Evolutionary conservation across 169 alveolate species (phyloP).

Genomic region (Cryptosporidium meleagridis): DNA sequence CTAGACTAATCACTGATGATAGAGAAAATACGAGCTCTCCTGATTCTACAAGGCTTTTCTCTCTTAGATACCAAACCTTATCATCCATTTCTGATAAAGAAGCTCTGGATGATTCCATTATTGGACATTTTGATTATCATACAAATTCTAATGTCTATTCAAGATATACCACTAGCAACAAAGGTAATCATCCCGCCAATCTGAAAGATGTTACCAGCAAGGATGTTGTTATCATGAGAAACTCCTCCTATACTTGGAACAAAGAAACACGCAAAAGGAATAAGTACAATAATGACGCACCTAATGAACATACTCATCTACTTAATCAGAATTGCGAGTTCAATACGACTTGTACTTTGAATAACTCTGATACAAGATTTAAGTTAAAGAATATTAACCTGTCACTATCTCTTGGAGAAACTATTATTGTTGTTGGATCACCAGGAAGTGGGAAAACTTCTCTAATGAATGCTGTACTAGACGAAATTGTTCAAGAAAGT

Average conservation of each 20-base stretch:
- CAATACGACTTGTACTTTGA: not conserved
- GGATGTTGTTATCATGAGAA: conserved; percentile 25
- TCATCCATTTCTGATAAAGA: not conserved
- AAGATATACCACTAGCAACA: not conserved
- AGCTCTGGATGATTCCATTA: not conserved
- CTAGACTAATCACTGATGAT: not conserved
- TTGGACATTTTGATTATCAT: not conserved
- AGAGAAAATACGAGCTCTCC: conserved; percentile 6
- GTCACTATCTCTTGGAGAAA: conserved; percentile 43
- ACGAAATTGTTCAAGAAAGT: conserved; percentile 71
- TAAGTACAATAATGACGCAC: not conserved
- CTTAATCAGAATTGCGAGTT: not conserved
- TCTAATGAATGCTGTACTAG: conserved; percentile 81
- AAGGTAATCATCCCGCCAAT: too few relatives aligned
- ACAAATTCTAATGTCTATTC: not conserved
- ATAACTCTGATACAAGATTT: not conserved
- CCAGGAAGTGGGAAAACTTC: conserved; percentile 90
- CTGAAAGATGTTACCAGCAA: not conserved
- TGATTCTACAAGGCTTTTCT: not conserved
- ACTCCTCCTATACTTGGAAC: conserved; percentile 52
- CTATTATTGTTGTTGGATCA: conserved; percentile 70
- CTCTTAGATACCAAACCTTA: not conserved
- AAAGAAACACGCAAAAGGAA: conserved; percentile 11
- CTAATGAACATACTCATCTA: not conserved
- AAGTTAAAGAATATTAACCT: conserved; percentile 24